A percentile compares a stretch with the other conserved stretches of the same genome.
phyloP scores from a whole-genome alignment of 768 basidiomycete species.

The Leucosporidium scottii region DNA sequence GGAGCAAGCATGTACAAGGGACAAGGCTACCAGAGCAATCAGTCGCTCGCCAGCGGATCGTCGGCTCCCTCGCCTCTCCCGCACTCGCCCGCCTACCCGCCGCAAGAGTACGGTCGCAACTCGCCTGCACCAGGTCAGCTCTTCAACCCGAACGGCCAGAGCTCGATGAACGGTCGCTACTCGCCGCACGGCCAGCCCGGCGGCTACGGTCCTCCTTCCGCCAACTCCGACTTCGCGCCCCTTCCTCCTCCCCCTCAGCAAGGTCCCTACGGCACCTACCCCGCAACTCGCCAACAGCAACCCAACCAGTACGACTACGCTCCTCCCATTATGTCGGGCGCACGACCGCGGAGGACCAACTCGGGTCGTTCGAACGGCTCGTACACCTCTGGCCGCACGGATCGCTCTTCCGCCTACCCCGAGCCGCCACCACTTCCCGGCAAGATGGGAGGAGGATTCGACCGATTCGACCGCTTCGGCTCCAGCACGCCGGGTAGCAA shows the following conservation, averaged over 20 bases:
- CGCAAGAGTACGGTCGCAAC: too few relatives aligned
- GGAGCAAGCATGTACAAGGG: constrained; percentile 15
- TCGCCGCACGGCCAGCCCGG: too few relatives aligned
- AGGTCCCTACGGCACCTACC: neutral
- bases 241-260: neutral
- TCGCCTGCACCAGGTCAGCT: too few relatives aligned
- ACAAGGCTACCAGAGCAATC: neutral
- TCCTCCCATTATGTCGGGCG: neutral
- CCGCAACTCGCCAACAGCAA: neutral
- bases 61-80: too few relatives aligned
- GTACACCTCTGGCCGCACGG: constrained; percentile 6
- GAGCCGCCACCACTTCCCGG: constrained; percentile 22
- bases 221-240: too few relatives aligned
- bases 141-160: too few relatives aligned
- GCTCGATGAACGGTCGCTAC: too few relatives aligned
- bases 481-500: too few relatives aligned
- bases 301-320: neutral
- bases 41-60: too few relatives aligned
- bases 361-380: constrained; percentile 11
- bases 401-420: constrained; percentile 13
- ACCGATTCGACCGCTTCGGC: too few relatives aligned
- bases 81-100: too few relatives aligned
- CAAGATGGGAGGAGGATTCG: neutral
- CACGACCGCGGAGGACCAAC: neutral
- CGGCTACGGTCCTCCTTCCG: too few relatives aligned